Evolutionary conservation across 177 flowering plant species (phyloP), one percentile per base, ranked within the genome.

Genomic region (Tripterygium wilfordii): DNA sequence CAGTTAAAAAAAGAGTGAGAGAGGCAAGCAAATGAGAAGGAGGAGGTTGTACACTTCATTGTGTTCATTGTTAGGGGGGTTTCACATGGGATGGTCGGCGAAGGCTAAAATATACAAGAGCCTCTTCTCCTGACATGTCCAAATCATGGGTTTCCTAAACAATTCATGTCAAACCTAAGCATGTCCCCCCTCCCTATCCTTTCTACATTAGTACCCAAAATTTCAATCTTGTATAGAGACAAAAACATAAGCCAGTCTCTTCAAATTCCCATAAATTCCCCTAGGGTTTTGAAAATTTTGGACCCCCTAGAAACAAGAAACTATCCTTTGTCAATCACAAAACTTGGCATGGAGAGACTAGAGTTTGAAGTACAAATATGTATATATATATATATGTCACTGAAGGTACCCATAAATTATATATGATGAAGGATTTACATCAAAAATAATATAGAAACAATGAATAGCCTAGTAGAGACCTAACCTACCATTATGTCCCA

Each of bases 41-140:
- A 6, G 12, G 12, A 7, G 7, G 12, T 6, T 6, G 7, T 30
- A 30, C 12, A 30, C 12, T 30, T 30, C 12, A 30, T 30, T 6
- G 33, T 30, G 8, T 7, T 6, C 8, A 30, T 6, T 12, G 7
- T 30, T 30, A n/a, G n/a, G 12, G 12, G 33, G 12, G n/a, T 25
- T 44, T 74, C 82, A 70, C 82, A 73, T 76, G 78, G 82, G 73
- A 6, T 48, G 78, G 70, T 5, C 40, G 45, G 28, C 33, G 59
- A 54, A 30, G 12, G 7, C 7, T 6, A 30, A 6, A 30, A 30
- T 7, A n/a, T 58, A 64, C 70, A 54, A 24, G 41, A 65, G 62
- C 46, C 45, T 17, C 42, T 20, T 50, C 10, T 41, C 12, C 60
- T 65, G 68, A 62, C 68, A 77, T 46, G 62, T 61, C 68, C 75